phyloP scores from a whole-genome alignment of 768 basidiomycete genomes.

The Lactarius tabidus region DNA sequence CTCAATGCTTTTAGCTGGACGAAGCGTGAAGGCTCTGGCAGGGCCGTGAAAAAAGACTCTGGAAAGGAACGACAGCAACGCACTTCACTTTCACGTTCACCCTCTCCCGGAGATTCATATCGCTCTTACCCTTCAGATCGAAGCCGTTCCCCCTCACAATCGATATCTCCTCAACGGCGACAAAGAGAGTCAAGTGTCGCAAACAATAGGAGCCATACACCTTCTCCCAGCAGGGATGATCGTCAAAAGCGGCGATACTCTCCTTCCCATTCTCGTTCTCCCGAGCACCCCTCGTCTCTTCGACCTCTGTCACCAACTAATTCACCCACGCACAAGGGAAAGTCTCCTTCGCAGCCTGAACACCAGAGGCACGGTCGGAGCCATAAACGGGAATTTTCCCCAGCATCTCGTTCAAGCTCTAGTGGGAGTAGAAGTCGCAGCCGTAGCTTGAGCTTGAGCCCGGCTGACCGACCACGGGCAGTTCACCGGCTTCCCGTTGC shows the following conservation, averaged over 20 bases:
- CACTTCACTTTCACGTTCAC: slow-evolving; percentile 50
- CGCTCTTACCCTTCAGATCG: slow-evolving; percentile 61
- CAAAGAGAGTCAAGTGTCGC: slow-evolving; percentile 50
- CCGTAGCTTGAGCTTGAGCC: slow-evolving; percentile 41
- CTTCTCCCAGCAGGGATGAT: slow-evolving; percentile 43
- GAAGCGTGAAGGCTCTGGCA: slow-evolving; percentile 49
- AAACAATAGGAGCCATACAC: slow-evolving; percentile 43
- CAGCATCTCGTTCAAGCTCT: slow-evolving; percentile 51
- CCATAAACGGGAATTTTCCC: slow-evolving; percentile 42
- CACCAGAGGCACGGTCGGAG: slow-evolving; percentile 28
- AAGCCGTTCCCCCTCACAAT: slow-evolving; percentile 60
- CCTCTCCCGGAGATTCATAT: slow-evolving; percentile 61
- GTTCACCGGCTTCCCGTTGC: slow-evolving; percentile 61
- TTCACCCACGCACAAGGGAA: slow-evolving; percentile 14
- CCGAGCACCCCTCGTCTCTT: slow-evolving; percentile 21
- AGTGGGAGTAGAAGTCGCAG: slow-evolving; percentile 53
- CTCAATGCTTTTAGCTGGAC: slow-evolving; percentile 51
- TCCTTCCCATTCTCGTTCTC: slow-evolving; percentile 32
- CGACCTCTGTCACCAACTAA: slow-evolving; percentile 19
- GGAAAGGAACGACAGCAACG: slow-evolving; percentile 41
- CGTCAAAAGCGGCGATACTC: slow-evolving; percentile 33
- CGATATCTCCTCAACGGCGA: slow-evolving; percentile 56
- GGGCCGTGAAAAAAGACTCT: slow-evolving; percentile 36
- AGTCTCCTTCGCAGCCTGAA: slow-evolving; percentile 12
- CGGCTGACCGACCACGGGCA: slow-evolving; percentile 46